Percentiles rank a stretch among this genome's conserved stretches.
Conservation (phyloP, 768 basidiomycete genomes). For the Boletus eberwhitei region DNA sequence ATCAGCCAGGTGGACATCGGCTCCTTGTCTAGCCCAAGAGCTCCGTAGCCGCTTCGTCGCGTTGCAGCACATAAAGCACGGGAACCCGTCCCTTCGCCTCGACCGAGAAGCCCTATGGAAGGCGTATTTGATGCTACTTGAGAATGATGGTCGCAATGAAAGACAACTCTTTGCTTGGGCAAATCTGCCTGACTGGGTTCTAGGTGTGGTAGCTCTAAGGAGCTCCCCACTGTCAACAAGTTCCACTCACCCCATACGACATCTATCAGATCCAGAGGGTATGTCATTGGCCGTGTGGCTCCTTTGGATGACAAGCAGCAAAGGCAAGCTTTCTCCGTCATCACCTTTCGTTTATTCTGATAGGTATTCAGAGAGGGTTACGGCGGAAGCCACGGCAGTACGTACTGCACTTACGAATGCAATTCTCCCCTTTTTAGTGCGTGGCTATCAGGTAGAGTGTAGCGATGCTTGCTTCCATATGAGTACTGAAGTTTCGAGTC, state of each 20-base stretch:
- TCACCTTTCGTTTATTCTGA: conserved; percentile 12
- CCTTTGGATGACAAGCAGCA: conserved; percentile 43
- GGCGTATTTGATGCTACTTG: conserved; percentile 50
- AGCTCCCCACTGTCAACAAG: conserved; percentile 1
- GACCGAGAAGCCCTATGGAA: conserved; percentile 50
- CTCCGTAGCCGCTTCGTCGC: conserved; percentile 41
- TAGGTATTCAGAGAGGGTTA: conserved; percentile 31
- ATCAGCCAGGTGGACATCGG: conserved; percentile 35
- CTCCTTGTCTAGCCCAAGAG: conserved; percentile 40
- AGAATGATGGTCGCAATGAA: conserved; percentile 48
- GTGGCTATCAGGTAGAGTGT: conserved; percentile 39
- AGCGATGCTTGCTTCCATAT: neutral
- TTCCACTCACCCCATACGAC: conserved; percentile 14
- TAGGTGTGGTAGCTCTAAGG: conserved; percentile 14
- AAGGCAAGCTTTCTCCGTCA: conserved; percentile 29
- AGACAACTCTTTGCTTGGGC: conserved; percentile 44
- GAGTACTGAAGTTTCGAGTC: conserved; percentile 3
- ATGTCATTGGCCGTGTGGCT: conserved; percentile 44
- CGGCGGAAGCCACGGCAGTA: conserved; percentile 27
- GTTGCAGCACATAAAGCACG: conserved; percentile 40
- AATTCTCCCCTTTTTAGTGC: conserved; percentile 39
- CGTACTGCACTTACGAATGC: conserved; percentile 29
- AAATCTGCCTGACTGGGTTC: conserved; percentile 28
- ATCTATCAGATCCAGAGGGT: conserved; percentile 31
- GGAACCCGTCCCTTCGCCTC: conserved; percentile 7